These are phyloP conservation scores for Dalbergia cultrata DNA, from an alignment of 306 rosid species.

Conservation along the genomic window DNA sequence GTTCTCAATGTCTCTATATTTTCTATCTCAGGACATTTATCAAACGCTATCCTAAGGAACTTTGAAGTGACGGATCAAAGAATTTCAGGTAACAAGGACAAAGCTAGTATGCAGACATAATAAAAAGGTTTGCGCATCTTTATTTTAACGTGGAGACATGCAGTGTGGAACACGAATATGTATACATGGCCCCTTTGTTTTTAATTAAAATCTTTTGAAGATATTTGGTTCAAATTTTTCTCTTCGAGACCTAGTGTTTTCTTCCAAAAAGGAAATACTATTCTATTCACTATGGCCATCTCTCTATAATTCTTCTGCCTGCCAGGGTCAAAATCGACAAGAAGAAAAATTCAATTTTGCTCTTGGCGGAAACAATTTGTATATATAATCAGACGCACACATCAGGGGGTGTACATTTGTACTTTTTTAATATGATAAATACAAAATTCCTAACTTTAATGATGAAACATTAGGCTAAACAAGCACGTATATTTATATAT, in stretches of 20 bases:
- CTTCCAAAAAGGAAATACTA: neutral
- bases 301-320: neutral
- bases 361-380: conserved; percentile 44
- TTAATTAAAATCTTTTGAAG: neutral
- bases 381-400: conserved; percentile 31
- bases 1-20: too few species aligned
- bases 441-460: conserved; percentile 44
- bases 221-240: neutral
- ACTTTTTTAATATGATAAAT: conserved; percentile 22
- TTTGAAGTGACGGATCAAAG: too few species aligned
- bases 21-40: too few species aligned
- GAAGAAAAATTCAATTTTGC: conserved; percentile 12
- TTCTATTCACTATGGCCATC: neutral
- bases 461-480: conserved; percentile 50
- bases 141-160: neutral
- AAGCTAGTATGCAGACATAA: too few species aligned
- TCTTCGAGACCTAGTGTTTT: neutral
- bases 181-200: neutral
- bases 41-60: too few species aligned
- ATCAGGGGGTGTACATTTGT: neutral
- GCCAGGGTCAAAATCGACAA: conserved; percentile 37
- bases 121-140: too few species aligned
- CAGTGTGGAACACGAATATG: neutral
- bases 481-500: conserved; percentile 5
- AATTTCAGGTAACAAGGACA: too few species aligned